Base-by-base conservation (phyloP, 2,329 filamentous ascomycete genomes). In the Fusarium xyrophilum region DNA sequence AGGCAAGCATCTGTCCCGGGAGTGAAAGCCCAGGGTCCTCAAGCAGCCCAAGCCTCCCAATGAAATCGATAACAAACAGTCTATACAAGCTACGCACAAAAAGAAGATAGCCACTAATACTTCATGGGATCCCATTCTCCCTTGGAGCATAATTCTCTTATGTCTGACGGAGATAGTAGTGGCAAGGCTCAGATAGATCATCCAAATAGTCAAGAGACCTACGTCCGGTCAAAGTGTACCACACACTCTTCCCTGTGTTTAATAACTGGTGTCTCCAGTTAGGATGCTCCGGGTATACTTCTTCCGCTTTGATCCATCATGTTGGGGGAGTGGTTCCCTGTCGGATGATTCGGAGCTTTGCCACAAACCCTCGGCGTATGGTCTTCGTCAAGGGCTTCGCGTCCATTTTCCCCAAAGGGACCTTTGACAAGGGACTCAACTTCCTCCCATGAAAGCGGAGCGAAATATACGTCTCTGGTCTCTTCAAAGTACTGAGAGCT, bases 201-300 rank as follows among this genome's bases (percentile, higher is more conserved):
- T 17, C 33, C 7, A 33, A 17, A 17, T 35, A 35, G 15, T 10
- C 1, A 35, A 17, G 33, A 35, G 33, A 35, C 33, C 33, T 35
- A 11, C 15, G 8, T 35, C 33, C 17, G 32, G 7, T 33, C 30
- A 40, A 23, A 25, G 39, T 42, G 17, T 19, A 43, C 42, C 23
- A 44, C 0, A 44, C 42, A n/a, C 17, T n/a, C 17, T 44, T 44
- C 42, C 42, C 27, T 5, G 25, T 44, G 42, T n/a, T 11, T 0
- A 44, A 0, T 2, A 44, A 1, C 11, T 44, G 17, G 4, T 0
- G 6, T 44, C 27, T 44, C 25, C 42, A 44, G 0, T 27, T 27
- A 1, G 42, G 25, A n/a, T 44, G 3, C 2, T 11, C 0, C 2
- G 5, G 42, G 0, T 0, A 8, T 14, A 10, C 17, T 14, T 4